phyloP scores from a whole-genome alignment of 2,329 filamentous ascomycete species.

The Colletotrichum chrysophilum region DNA sequence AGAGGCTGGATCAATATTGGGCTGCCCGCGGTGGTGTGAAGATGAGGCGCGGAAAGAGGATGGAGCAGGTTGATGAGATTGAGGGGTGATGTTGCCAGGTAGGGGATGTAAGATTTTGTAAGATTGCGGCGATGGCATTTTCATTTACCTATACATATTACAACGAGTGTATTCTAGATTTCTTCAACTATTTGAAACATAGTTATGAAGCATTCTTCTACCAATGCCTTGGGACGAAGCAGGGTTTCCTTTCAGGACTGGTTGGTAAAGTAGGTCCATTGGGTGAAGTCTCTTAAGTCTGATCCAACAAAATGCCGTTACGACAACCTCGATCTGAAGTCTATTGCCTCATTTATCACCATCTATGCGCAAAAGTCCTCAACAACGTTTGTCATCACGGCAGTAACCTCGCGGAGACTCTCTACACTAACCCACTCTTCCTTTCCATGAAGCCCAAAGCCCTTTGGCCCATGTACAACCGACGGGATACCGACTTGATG shows the following conservation, averaged over 20 bases:
- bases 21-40: neutral
- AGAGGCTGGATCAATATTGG: neutral
- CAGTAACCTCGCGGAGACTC: constrained; percentile 41
- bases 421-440: constrained; percentile 54
- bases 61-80: neutral
- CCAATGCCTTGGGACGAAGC: neutral
- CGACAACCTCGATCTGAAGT: no score
- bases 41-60: constrained; percentile 25
- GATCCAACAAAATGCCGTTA: no score
- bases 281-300: no score
- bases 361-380: constrained; percentile 31
- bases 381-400: constrained; percentile 29
- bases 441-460: constrained; percentile 54
- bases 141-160: neutral
- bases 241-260: no score
- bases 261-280: no score
- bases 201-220: neutral
- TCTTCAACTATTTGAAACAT: no score
- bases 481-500: constrained; percentile 47
- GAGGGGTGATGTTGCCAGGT: neutral
- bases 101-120: neutral
- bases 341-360: no score
- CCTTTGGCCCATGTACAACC: constrained; percentile 51
- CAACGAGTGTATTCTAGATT: neutral
- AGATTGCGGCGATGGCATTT: neutral